Conservation (phyloP, 179 eudicot genomes). For the Corrigiola litoralis region DNA sequence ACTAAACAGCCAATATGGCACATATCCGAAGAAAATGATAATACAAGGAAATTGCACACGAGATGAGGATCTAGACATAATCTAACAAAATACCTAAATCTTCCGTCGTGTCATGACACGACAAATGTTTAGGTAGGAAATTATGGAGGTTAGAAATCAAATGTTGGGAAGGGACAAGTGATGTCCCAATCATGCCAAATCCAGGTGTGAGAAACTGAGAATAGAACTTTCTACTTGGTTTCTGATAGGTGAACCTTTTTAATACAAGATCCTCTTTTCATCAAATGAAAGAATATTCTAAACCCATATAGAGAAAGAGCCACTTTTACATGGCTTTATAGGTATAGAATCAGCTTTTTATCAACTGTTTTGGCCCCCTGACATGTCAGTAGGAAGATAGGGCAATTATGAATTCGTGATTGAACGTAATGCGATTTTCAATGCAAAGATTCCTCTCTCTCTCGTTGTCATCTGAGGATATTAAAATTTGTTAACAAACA, state of each 20-base stretch:
- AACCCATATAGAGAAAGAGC: conserved; percentile 14
- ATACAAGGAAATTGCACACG: conserved; percentile 5
- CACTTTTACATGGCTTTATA: conserved; percentile 19
- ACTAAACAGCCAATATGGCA: conserved; percentile 3
- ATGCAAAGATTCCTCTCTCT: conserved; percentile 13
- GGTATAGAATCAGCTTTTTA: conserved; percentile 23
- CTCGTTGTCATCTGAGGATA: neutral
- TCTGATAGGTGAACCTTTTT: neutral
- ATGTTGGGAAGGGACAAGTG: conserved; percentile 15
- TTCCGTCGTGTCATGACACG: conserved; percentile 16
- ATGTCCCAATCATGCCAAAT: conserved; percentile 23
- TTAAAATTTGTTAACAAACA: neutral
- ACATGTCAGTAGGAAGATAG: conserved; percentile 1
- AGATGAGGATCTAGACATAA: conserved; percentile 18
- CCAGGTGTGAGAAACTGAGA: neutral
- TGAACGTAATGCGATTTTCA: conserved; percentile 11
- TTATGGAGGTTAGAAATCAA: conserved; percentile 2
- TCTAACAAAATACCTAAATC: conserved; percentile 17
- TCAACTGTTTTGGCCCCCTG: conserved; percentile 11
- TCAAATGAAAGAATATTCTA: conserved; percentile 19
- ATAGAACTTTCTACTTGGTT: conserved; percentile 7
- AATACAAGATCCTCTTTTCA: conserved; percentile 2
- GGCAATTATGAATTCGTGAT: conserved; percentile 12
- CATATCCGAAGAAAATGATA: neutral
- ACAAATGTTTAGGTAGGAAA: conserved; percentile 35